Percentiles rank a stretch among this genome's conserved stretches.
phyloP scores from a whole-genome alignment of 306 rosid species.

The Leucaena leucocephala region DNA sequence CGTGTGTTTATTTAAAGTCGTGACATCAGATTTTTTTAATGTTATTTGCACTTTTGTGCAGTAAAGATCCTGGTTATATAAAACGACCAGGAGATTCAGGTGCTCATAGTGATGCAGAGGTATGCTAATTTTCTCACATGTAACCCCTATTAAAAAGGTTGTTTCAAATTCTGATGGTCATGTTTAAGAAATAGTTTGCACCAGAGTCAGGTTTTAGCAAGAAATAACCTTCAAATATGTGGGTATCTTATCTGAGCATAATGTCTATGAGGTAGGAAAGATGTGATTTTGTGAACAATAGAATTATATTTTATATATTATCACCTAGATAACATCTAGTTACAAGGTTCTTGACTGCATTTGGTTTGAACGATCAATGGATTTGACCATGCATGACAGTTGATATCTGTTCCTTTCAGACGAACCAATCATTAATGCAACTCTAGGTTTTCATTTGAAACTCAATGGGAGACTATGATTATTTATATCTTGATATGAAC shows the following conservation, averaged over 20 bases:
- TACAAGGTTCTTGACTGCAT: slow-evolving; percentile 10
- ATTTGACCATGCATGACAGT: not conserved
- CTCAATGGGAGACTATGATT: slow-evolving; percentile 4
- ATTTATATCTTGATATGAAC: slow-evolving; percentile 28
- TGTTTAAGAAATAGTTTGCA: slow-evolving; percentile 27
- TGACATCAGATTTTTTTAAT: slow-evolving; percentile 5
- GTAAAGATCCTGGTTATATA: slow-evolving; percentile 88
- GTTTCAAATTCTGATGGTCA: slow-evolving; percentile 17
- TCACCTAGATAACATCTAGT: slow-evolving; percentile 27
- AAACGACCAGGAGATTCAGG: slow-evolving; percentile 71
- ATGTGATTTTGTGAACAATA: not conserved
- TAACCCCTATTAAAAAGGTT: slow-evolving; percentile 9
- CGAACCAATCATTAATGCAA: slow-evolving; percentile 29
- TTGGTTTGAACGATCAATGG: slow-evolving; percentile 21
- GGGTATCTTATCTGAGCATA: slow-evolving; percentile 20
- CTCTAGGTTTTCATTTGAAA: slow-evolving; percentile 22
- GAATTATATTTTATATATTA: slow-evolving; percentile 3
- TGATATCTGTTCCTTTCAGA: not conserved
- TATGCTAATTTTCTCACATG: slow-evolving; percentile 33
- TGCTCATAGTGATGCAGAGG: slow-evolving; percentile 64
- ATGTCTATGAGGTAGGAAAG: slow-evolving; percentile 2
- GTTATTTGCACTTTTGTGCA: slow-evolving; percentile 48
- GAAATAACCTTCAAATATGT: slow-evolving; percentile 29
- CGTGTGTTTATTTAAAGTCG: slow-evolving; percentile 16
- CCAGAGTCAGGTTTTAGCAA: slow-evolving; percentile 27